phyloP scores from a whole-genome alignment of 192 early-diverging fungal genomes.

The Paraglomus brasilianum region DNA sequence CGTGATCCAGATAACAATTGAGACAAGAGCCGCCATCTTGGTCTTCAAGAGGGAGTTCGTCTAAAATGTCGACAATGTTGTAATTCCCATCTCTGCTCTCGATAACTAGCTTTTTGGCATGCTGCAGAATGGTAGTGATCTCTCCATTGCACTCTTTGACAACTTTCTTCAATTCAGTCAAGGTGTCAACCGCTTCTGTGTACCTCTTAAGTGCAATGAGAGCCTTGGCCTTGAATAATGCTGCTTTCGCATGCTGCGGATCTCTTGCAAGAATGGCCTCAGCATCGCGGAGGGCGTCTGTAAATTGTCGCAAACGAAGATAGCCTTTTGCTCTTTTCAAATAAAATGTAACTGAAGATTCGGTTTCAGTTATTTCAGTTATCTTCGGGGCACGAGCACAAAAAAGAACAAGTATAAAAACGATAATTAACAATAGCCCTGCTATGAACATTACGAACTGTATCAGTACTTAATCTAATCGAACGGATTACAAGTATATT shows the following conservation, averaged over 20 bases:
- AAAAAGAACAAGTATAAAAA: too few species aligned
- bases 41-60: too few species aligned
- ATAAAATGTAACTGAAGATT: not conserved
- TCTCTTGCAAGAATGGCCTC: not conserved
- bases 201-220: constrained; percentile 2
- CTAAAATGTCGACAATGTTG: not conserved
- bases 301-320: not conserved
- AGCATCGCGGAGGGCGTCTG: not conserved
- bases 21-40: too few species aligned
- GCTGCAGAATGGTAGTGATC: not conserved
- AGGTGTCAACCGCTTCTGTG: not conserved
- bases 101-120: not conserved
- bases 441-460: too few species aligned
- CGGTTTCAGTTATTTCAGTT: too few species aligned
- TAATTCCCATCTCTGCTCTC: constrained; percentile 1
- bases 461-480: too few species aligned
- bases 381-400: too few species aligned
- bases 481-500: too few species aligned
- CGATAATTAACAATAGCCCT: too few species aligned
- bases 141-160: not conserved
- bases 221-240: not conserved
- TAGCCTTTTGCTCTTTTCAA: not conserved
- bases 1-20: constrained; percentile 11
- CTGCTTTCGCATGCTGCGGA: not conserved
- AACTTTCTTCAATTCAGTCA: not conserved